These are phyloP conservation scores for Cutaneotrichosporon sp. DNA, from an alignment of 1,284 basidiomycete species.

Conservation along the genomic window DNA sequence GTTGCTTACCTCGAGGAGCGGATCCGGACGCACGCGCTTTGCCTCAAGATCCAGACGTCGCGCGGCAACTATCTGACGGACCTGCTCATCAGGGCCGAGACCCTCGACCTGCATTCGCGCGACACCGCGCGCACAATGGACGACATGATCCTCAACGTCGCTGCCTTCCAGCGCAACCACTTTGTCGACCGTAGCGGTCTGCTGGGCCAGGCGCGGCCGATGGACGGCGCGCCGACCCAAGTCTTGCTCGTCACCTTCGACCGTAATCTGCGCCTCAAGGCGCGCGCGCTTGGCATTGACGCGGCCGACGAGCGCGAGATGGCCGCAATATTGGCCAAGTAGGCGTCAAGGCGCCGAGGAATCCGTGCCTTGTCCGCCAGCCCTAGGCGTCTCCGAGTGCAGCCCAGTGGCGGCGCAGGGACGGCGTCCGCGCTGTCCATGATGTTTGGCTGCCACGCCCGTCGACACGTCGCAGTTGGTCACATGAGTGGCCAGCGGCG, in stretches of 20 bases:
- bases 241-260: slow-evolving; percentile 88
- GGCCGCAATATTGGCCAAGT: slow-evolving; percentile 38
- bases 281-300: slow-evolving; percentile 48
- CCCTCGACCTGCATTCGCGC: slow-evolving; percentile 65
- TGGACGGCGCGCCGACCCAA: slow-evolving; percentile 60
- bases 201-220: slow-evolving; percentile 55
- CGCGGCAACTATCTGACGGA: slow-evolving; percentile 89
- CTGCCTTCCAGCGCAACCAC: slow-evolving; percentile 87
- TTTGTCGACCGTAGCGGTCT: slow-evolving; percentile 80
- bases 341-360: neutral
- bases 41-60: slow-evolving; percentile 90
- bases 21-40: slow-evolving; percentile 69
- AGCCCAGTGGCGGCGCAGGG: too few species aligned
- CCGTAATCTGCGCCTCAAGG: slow-evolving; percentile 63
- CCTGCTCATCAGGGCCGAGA: slow-evolving; percentile 78
- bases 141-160: slow-evolving; percentile 87
- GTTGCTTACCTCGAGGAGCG: slow-evolving; percentile 73
- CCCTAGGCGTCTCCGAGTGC: too few species aligned
- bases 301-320: slow-evolving; percentile 52
- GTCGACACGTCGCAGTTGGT: too few species aligned
- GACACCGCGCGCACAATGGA: slow-evolving; percentile 75
- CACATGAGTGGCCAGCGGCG: too few species aligned
- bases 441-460: too few species aligned
- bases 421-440: too few species aligned
- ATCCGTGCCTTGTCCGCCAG: too few species aligned